phyloP scores from a whole-genome alignment of 2,329 filamentous ascomycete genomes.

The Diaporthe citri region DNA sequence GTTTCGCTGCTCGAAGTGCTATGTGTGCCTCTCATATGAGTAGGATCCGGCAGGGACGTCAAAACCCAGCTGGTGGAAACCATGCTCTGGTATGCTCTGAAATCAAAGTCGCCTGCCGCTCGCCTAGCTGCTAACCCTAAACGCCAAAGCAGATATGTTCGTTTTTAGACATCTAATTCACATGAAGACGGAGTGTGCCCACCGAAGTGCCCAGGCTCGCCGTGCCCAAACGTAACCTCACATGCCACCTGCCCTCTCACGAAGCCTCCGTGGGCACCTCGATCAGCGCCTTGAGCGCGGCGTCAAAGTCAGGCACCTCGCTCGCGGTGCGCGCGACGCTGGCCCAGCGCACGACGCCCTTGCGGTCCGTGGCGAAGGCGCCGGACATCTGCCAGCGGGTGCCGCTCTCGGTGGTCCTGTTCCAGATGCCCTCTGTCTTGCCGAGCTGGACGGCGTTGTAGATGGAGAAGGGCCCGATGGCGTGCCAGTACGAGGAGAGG shows the following conservation, averaged over 20 bases:
- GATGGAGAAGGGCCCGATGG: constrained; percentile 70
- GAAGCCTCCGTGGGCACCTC: constrained; percentile 9
- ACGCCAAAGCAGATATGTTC: constrained; percentile 21
- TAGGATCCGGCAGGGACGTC: not conserved
- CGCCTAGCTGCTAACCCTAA: constrained; percentile 7
- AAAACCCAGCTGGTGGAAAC: not conserved
- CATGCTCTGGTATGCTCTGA: not conserved
- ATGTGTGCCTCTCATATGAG: not conserved
- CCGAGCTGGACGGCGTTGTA: constrained; percentile 70
- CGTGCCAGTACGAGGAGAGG: constrained; percentile 70
- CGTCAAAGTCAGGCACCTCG: constrained; percentile 66
- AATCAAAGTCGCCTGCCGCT: not conserved
- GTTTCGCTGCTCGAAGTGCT: not conserved
- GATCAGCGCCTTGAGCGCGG: constrained; percentile 51
- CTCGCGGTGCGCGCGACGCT: constrained; percentile 61
- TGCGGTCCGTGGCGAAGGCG: constrained; percentile 70
- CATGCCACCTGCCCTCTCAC: not conserved
- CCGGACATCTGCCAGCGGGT: constrained; percentile 77
- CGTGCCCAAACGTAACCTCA: not conserved
- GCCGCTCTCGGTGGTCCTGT: constrained; percentile 74
- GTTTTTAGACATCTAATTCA: not conserved
- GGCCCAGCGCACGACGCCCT: constrained; percentile 66
- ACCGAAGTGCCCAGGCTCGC: not conserved
- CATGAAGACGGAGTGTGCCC: not conserved
- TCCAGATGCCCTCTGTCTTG: constrained; percentile 74